Evolutionary conservation across 192 early-diverging fungal genomes (phyloP).

Genomic region (Coemansia sp.): DNA sequence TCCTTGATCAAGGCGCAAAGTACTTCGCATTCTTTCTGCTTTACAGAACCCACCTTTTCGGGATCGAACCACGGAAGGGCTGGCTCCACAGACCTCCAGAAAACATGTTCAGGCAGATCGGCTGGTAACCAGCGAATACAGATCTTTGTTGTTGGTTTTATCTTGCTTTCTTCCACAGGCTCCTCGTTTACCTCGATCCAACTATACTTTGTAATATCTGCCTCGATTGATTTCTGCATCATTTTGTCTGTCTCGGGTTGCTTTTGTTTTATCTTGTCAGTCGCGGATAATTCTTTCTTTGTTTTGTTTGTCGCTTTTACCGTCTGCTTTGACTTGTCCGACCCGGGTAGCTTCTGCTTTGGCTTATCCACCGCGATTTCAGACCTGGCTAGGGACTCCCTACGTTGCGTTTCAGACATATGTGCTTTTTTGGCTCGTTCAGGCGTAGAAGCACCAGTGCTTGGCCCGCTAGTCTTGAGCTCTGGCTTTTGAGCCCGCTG

Average conservation of each 20-base stretch:
- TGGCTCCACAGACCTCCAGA: conserved; percentile 44
- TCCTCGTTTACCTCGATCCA: not conserved
- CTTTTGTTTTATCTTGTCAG: not conserved
- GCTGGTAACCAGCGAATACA: conserved; percentile 47
- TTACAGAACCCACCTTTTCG: conserved; percentile 9
- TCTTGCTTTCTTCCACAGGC: not conserved
- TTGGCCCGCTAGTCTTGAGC: not conserved
- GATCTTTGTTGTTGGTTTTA: conserved; percentile 30
- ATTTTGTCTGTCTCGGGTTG: not conserved
- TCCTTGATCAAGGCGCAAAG: not conserved
- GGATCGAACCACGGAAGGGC: conserved; percentile 45
- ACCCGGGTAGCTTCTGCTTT: no score
- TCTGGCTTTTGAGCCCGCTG: not conserved
- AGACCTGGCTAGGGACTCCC: no score
- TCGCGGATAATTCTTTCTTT: no score
- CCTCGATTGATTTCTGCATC: not conserved
- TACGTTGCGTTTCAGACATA: not conserved
- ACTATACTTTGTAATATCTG: not conserved
- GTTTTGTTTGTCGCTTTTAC: no score
- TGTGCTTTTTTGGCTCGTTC: not conserved
- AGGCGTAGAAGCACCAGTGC: not conserved
- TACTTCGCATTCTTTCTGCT: conserved; percentile 9
- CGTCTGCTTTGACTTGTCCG: no score
- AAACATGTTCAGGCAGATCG: conserved; percentile 48
- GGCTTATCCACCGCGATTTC: no score